A percentile compares a stretch with the other conserved stretches of the same genome.
Evolutionary conservation across 2,329 filamentous ascomycete species (phyloP).

Genomic region (Plenodomus tracheiphilus): DNA sequence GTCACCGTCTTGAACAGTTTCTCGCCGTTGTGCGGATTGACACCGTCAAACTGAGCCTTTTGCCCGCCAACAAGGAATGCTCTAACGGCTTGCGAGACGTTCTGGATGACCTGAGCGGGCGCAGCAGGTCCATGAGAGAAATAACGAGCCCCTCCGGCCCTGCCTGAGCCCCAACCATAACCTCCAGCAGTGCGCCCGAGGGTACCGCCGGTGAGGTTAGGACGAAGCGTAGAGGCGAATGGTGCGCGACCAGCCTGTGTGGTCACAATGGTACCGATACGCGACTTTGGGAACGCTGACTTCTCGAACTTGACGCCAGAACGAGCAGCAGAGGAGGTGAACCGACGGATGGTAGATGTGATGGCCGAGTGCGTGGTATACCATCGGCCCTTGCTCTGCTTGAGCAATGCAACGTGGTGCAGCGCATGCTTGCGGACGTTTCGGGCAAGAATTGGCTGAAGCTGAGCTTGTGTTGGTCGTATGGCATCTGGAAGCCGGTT

Average conservation of each 20-base stretch:
- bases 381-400: slow-evolving; percentile 66
- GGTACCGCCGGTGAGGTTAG: slow-evolving; percentile 87
- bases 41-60: slow-evolving; percentile 83
- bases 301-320: slow-evolving; percentile 53
- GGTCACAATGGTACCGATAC: slow-evolving; percentile 59
- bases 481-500: slow-evolving; percentile 48
- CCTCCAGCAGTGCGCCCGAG: slow-evolving; percentile 84
- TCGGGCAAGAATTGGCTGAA: slow-evolving; percentile 64
- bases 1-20: slow-evolving; percentile 80
- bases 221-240: slow-evolving; percentile 85
- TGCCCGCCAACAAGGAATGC: slow-evolving; percentile 92
- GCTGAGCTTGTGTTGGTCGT: slow-evolving; percentile 51
- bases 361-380: slow-evolving; percentile 61
- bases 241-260: slow-evolving; percentile 75
- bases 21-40: slow-evolving; percentile 68
- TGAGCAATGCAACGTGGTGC: slow-evolving; percentile 64
- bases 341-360: slow-evolving; percentile 52
- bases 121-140: slow-evolving; percentile 87
- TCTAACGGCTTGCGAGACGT: slow-evolving; percentile 90
- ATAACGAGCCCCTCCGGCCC: slow-evolving; percentile 74
- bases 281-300: slow-evolving; percentile 59
- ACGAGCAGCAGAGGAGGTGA: slow-evolving; percentile 54
- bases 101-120: slow-evolving; percentile 88
- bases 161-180: slow-evolving; percentile 75
- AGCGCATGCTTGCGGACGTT: slow-evolving; percentile 61